Conservation (phyloP, 495 filamentous ascomycete genomes). For the Annulohypoxylon stygium region DNA sequence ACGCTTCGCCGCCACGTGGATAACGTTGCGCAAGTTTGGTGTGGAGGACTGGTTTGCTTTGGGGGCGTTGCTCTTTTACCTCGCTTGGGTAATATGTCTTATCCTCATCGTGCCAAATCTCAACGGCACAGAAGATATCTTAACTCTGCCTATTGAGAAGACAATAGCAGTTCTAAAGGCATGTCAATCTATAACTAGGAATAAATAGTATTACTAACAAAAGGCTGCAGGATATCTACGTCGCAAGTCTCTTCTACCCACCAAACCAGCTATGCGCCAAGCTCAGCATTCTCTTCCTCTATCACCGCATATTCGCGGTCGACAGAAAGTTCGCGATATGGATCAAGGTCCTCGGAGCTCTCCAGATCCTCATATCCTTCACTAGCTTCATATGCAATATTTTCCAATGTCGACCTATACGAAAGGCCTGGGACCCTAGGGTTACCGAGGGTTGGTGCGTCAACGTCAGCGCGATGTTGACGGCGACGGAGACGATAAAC, state of each 20-base stretch:
- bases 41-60: conserved; percentile 38
- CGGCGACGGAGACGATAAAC: conserved; percentile 25
- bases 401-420: not conserved
- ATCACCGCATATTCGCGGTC: conserved; percentile 40
- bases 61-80: conserved; percentile 9
- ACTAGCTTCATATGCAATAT: conserved; percentile 3
- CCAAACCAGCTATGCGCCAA: conserved; percentile 23
- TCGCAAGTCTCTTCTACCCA: not conserved
- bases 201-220: not conserved
- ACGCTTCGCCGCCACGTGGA: conserved; percentile 23
- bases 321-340: conserved; percentile 22
- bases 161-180: not conserved
- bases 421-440: not conserved
- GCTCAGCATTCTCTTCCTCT: conserved; percentile 34
- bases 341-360: conserved; percentile 14
- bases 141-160: not conserved
- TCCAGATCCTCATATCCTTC: not conserved
- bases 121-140: conserved; percentile 4
- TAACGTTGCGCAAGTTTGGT: conserved; percentile 14
- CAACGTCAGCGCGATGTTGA: not conserved
- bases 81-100: conserved; percentile 10
- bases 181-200: not conserved
- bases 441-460: conserved; percentile 22
- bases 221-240: not conserved
- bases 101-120: not conserved